These are phyloP conservation scores for Aspergillus vadensis DNA, from an alignment of 2,329 filamentous ascomycete genomes.

Conservation along the genomic window DNA sequence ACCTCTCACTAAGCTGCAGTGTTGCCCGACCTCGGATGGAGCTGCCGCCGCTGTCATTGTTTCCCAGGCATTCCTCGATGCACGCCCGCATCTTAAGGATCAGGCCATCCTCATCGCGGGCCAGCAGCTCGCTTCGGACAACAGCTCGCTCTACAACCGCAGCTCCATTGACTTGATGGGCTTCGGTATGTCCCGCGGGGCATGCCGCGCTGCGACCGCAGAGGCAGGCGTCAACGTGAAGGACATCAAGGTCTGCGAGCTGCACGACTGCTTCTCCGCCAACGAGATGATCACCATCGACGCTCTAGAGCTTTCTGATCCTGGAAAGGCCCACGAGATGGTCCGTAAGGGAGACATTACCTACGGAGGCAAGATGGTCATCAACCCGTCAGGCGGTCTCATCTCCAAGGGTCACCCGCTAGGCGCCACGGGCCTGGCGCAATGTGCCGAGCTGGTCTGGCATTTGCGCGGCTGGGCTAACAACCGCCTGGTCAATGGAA, in stretches of 20 bases:
- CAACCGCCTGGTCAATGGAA: slow-evolving; percentile 72
- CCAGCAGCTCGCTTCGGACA: slow-evolving; percentile 84
- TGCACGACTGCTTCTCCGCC: slow-evolving; percentile 95
- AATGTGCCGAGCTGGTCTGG: slow-evolving; percentile 94
- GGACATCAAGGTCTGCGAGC: slow-evolving; percentile 81
- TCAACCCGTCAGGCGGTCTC: slow-evolving; percentile 91
- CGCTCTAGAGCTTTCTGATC: slow-evolving; percentile 74
- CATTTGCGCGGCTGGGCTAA: slow-evolving; percentile 95
- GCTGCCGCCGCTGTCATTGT: slow-evolving; percentile 86
- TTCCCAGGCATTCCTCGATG: slow-evolving; percentile 83
- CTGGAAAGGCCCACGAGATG: slow-evolving; percentile 87
- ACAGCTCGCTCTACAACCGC: slow-evolving; percentile 73
- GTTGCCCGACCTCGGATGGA: slow-evolving; percentile 94
- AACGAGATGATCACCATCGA: slow-evolving; percentile 94
- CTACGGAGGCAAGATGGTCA: slow-evolving; percentile 76
- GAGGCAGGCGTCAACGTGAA: slow-evolving; percentile 66
- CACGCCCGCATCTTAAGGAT: slow-evolving; percentile 74
- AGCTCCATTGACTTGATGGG: slow-evolving; percentile 87
- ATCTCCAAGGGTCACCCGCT: slow-evolving; percentile 97
- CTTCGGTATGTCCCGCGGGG: slow-evolving; percentile 77
- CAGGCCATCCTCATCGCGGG: slow-evolving; percentile 89
- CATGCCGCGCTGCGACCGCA: slow-evolving; percentile 67
- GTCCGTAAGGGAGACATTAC: slow-evolving; percentile 87
- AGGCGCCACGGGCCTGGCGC: slow-evolving; percentile 89
- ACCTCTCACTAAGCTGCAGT: slow-evolving; percentile 96